A percentile compares a stretch with the other conserved stretches of the same genome.
Evolutionary conservation across 768 basidiomycete genomes (phyloP).

Genomic region (Suillus occidentalis): DNA sequence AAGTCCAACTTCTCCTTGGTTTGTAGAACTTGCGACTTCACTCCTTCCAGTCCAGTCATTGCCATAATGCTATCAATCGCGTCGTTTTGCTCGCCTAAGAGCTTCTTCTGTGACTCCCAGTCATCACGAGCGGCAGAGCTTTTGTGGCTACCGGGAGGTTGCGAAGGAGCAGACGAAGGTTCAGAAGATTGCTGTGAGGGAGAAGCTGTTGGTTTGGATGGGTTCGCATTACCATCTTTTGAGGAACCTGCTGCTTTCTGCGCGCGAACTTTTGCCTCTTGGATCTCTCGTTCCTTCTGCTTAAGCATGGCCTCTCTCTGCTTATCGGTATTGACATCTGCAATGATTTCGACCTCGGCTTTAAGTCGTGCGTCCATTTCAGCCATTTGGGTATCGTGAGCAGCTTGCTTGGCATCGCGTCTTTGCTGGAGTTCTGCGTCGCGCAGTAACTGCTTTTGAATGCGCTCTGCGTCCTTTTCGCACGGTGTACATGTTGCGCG

Average conservation of each 20-base stretch:
- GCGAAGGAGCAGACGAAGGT: background rate
- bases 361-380: constrained; percentile 40
- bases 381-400: constrained; percentile 38
- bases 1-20: constrained; percentile 56
- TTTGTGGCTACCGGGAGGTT: background rate
- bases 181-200: background rate
- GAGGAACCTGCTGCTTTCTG: constrained; percentile 1
- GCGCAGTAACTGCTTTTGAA: constrained; percentile 35
- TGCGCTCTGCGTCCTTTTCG: constrained; percentile 37
- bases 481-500: constrained; percentile 43
- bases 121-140: constrained; percentile 20
- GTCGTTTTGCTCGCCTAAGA: constrained; percentile 48
- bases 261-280: constrained; percentile 19
- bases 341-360: constrained; percentile 23
- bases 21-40: constrained; percentile 51
- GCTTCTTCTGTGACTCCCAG: constrained; percentile 53
- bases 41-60: constrained; percentile 60
- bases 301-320: constrained; percentile 35
- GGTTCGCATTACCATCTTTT: background rate
- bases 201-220: background rate
- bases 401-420: constrained; percentile 42
- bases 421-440: constrained; percentile 39
- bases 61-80: constrained; percentile 58
- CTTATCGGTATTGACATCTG: constrained; percentile 34
- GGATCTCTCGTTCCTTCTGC: constrained; percentile 44